Evolutionary conservation across 2,329 filamentous ascomycete species (phyloP).

Genomic region (Colletotrichum sp.): DNA sequence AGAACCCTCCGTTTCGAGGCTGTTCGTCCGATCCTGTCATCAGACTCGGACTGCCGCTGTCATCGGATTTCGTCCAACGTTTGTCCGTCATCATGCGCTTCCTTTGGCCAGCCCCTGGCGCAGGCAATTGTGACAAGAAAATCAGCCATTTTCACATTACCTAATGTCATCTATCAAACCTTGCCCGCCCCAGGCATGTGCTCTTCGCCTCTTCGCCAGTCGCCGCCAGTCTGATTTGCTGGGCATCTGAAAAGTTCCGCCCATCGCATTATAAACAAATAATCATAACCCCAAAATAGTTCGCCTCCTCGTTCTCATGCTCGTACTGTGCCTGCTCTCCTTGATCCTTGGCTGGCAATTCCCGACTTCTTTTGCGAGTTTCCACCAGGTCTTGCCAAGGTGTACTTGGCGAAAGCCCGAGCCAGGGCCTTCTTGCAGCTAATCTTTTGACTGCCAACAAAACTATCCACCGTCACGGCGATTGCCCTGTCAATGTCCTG

Average conservation of each 20-base stretch:
- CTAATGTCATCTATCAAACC: constrained; percentile 7
- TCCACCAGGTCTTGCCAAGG: constrained; percentile 54
- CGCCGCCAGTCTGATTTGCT: constrained; percentile 11
- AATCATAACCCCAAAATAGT: not conserved
- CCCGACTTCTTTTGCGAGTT: constrained; percentile 26
- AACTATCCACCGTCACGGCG: constrained; percentile 93
- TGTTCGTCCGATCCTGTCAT: not conserved
- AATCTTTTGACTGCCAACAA: constrained; percentile 95
- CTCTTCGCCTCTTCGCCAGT: constrained; percentile 20
- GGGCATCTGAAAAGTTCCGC: not conserved
- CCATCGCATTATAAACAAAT: not conserved
- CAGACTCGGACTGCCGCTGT: not conserved
- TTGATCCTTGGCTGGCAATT: constrained; percentile 23
- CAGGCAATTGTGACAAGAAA: not conserved
- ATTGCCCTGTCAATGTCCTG: constrained; percentile 97
- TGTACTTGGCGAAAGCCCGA: constrained; percentile 95
- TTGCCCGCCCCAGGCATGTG: not conserved
- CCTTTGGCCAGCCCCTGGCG: not conserved
- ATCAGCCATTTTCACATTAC: not conserved
- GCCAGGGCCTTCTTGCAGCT: constrained; percentile 97
- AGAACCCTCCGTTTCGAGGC: not conserved
- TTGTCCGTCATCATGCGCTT: not conserved
- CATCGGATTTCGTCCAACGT: not conserved
- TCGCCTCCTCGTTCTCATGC: not conserved
- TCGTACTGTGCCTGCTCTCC: constrained; percentile 8